A percentile compares a stretch with the other conserved stretches of the same genome.
Evolutionary conservation across 768 basidiomycete genomes (phyloP).

Genomic region (Mycena rosella): DNA sequence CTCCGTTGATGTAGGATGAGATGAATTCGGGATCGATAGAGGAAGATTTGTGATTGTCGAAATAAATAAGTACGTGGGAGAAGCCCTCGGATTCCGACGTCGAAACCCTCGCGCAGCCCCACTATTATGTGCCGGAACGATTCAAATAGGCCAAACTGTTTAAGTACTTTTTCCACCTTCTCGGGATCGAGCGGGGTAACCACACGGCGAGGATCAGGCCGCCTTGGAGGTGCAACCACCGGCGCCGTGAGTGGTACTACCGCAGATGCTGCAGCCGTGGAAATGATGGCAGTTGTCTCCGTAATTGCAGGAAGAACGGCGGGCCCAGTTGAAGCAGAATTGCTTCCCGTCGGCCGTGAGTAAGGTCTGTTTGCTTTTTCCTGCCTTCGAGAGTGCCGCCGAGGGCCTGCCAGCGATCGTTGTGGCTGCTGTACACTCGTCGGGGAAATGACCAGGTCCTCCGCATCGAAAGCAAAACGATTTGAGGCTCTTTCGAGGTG

Average conservation of each 20-base stretch:
- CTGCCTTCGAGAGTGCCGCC: no score
- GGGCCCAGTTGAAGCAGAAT: conserved; percentile 47
- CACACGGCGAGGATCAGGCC: conserved; percentile 48
- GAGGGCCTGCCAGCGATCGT: background rate
- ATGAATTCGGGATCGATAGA: conserved; percentile 47
- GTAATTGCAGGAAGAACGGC: conserved; percentile 33
- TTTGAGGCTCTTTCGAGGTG: no score
- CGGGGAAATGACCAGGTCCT: no score
- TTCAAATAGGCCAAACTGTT: conserved; percentile 29
- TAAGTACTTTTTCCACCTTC: conserved; percentile 31
- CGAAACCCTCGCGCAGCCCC: conserved; percentile 51
- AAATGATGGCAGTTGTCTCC: conserved; percentile 36
- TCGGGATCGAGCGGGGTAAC: conserved; percentile 47
- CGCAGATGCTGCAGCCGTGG: conserved; percentile 51
- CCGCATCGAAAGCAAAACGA: no score
- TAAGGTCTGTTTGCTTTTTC: conserved; percentile 38
- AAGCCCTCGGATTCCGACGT: conserved; percentile 45
- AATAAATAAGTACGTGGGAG: conserved; percentile 41
- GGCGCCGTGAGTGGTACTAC: conserved; percentile 44
- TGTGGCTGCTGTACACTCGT: no score
- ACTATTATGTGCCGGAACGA: conserved; percentile 46
- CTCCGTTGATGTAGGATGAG: conserved; percentile 46
- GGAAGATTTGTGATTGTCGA: conserved; percentile 51
- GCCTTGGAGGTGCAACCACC: conserved; percentile 35
- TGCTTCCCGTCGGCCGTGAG: conserved; percentile 33